These are phyloP conservation scores for Cladosporium austrohemisphaericum DNA, from an alignment of 2,329 filamentous ascomycete species.

Conservation along the genomic window DNA sequence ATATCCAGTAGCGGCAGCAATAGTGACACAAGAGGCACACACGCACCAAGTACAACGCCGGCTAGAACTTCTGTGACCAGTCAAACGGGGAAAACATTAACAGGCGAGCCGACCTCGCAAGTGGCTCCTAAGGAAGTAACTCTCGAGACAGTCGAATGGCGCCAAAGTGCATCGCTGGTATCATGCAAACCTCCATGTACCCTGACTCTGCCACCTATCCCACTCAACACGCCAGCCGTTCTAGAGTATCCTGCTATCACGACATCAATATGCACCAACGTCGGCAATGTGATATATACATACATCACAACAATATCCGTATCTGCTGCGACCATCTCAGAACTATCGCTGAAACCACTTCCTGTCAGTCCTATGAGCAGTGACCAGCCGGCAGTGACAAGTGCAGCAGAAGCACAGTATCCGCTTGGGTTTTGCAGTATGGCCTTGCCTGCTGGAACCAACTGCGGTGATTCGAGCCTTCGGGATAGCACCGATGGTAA, in stretches of 20 bases:
- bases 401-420: background rate
- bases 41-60: no score
- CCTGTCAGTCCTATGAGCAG: background rate
- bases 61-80: background rate
- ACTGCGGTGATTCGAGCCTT: background rate
- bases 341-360: background rate
- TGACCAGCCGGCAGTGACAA: background rate
- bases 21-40: no score
- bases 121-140: background rate
- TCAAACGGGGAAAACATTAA: background rate
- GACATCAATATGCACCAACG: background rate
- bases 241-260: background rate
- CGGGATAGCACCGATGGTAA: background rate
- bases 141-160: slow-evolving; percentile 2
- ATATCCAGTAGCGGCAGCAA: no score
- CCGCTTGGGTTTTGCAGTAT: background rate
- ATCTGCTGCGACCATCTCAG: background rate
- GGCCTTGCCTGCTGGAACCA: background rate
- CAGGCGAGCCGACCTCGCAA: background rate
- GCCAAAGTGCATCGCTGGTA: background rate
- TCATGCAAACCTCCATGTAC: slow-evolving; percentile 4
- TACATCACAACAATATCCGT: background rate
- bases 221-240: background rate
- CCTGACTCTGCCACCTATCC: background rate
- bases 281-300: background rate